Evolutionary conservation across 345 rosid species (phyloP).

Genomic region (Linum trigynum): DNA sequence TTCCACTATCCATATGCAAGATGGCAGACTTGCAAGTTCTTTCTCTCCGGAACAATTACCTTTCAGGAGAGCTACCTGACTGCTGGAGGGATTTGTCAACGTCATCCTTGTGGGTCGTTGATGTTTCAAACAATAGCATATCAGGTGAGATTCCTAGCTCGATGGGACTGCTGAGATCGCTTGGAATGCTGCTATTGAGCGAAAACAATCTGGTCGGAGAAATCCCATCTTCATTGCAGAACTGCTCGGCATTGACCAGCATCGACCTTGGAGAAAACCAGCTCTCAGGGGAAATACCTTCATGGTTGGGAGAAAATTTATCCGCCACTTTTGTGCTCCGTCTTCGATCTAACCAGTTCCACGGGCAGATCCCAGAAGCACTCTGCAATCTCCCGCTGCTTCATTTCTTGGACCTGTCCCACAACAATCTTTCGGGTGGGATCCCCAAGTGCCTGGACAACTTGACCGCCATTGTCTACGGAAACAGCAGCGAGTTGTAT

Average conservation of each 20-base stretch:
- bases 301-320: slow-evolving; percentile 23
- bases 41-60: slow-evolving; percentile 1
- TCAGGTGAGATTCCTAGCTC: slow-evolving; percentile 20
- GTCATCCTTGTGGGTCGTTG: not conserved
- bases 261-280: slow-evolving; percentile 33
- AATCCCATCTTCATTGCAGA: slow-evolving; percentile 12
- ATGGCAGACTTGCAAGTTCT: not conserved
- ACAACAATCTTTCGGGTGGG: slow-evolving; percentile 14
- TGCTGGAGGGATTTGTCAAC: not conserved
- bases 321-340: not conserved
- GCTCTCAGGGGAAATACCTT: slow-evolving; percentile 22
- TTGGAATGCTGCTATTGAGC: slow-evolving; percentile 9
- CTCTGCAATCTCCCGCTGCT: slow-evolving; percentile 8
- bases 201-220: slow-evolving; percentile 13
- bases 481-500: slow-evolving; percentile 5
- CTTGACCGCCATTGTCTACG: slow-evolving; percentile 3
- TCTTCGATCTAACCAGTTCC: slow-evolving; percentile 11
- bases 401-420: slow-evolving; percentile 12
- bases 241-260: slow-evolving; percentile 23
- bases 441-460: slow-evolving; percentile 14
- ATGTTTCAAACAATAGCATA: slow-evolving; percentile 11
- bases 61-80: slow-evolving; percentile 9
- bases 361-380: slow-evolving; percentile 11
- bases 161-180: slow-evolving; percentile 7
- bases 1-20: not conserved